phyloP scores from a whole-genome alignment of 805 yeast species.

The Zygoascus tannicola region DNA sequence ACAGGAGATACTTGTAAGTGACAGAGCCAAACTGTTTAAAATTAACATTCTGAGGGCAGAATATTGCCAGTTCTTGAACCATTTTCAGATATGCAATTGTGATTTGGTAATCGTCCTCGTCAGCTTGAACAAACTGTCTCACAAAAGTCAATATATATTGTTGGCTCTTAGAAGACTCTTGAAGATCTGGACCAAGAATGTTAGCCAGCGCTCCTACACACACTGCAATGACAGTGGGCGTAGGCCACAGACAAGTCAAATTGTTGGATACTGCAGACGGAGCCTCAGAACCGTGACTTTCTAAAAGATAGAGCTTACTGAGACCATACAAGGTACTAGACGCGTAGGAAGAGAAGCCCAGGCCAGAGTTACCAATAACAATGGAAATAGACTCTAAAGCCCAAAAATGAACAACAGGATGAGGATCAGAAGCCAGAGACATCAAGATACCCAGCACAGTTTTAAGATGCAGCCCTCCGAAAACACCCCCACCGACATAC shows the following conservation, averaged over 20 bases:
- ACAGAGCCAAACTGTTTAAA: slow-evolving; percentile 21
- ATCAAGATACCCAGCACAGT: slow-evolving; percentile 47
- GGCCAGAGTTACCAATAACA: slow-evolving; percentile 46
- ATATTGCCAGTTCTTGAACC: slow-evolving; percentile 40
- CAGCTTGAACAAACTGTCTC: slow-evolving; percentile 28
- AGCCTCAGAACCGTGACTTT: slow-evolving; percentile 42
- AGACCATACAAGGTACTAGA: slow-evolving; percentile 36
- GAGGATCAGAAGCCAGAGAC: slow-evolving; percentile 66
- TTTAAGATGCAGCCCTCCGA: slow-evolving; percentile 33
- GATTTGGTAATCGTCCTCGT: slow-evolving; percentile 10
- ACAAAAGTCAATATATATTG: slow-evolving; percentile 22
- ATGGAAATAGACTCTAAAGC: slow-evolving; percentile 51
- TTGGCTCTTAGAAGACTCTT: slow-evolving; percentile 18
- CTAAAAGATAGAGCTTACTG: slow-evolving; percentile 34
- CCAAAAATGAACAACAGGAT: slow-evolving; percentile 74
- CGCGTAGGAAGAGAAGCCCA: slow-evolving; percentile 37
- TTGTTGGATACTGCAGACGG: slow-evolving; percentile 39
- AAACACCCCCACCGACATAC: slow-evolving; percentile 28
- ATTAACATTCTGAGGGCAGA: slow-evolving; percentile 33
- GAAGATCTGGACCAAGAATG: slow-evolving; percentile 49
- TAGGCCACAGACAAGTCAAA: slow-evolving; percentile 38
- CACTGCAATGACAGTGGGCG: slow-evolving; percentile 36
- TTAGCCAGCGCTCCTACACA: slow-evolving; percentile 39
- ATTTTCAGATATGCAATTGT: slow-evolving; percentile 33
- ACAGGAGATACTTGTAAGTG: slow-evolving; percentile 15